A percentile compares a stretch with the other conserved stretches of the same genome.
These are phyloP conservation scores for Pilasporangium apinafurcum DNA, from an alignment of 352 stramenopile genomes.

Conservation along the genomic window DNA sequence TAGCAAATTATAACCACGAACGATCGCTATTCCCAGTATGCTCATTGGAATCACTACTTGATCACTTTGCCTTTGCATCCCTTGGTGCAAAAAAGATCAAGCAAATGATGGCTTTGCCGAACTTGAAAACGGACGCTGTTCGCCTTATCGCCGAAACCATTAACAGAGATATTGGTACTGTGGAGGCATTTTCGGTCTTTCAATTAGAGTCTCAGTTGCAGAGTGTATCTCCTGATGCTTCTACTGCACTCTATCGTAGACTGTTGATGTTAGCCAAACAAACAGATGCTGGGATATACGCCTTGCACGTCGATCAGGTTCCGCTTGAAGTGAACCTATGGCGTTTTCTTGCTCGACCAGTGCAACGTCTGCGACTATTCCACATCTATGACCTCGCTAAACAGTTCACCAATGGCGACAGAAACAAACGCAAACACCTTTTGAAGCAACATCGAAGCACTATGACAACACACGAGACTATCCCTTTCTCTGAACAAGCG, in stretches of 20 bases:
- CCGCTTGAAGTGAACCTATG: slow-evolving; percentile 26
- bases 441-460: background rate
- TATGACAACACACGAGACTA: too few species aligned
- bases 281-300: slow-evolving; percentile 13
- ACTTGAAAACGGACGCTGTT: slow-evolving; percentile 6
- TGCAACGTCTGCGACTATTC: slow-evolving; percentile 27
- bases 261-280: slow-evolving; percentile 11
- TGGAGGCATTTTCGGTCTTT: slow-evolving; percentile 10
- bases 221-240: background rate
- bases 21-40: slow-evolving; percentile 15
- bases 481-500: too few species aligned
- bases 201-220: slow-evolving; percentile 13
- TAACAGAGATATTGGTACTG: too few species aligned
- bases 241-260: background rate
- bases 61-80: slow-evolving; percentile 21
- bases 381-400: slow-evolving; percentile 17
- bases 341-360: slow-evolving; percentile 27
- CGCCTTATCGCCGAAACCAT: background rate
- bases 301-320: slow-evolving; percentile 14
- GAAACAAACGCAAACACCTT: background rate
- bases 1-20: background rate
- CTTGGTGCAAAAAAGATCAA: slow-evolving; percentile 21
- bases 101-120: slow-evolving; percentile 11
- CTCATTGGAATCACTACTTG: slow-evolving; percentile 24
- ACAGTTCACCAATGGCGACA: slow-evolving; percentile 9